phyloP scores from a whole-genome alignment of 2,329 filamentous ascomycete species.

The Diaporthe citri region DNA sequence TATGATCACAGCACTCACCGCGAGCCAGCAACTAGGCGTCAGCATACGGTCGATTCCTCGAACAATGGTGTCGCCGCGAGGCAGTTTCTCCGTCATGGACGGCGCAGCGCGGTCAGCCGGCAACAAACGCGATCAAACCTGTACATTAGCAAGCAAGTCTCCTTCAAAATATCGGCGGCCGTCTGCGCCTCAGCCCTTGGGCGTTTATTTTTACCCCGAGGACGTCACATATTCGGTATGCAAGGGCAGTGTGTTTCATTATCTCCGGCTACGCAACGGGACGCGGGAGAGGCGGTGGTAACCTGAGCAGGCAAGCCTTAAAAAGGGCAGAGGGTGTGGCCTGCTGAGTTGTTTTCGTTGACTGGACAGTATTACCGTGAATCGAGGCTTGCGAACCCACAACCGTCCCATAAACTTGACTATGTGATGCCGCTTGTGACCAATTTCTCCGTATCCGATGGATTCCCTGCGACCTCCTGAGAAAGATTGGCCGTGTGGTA shows the following conservation, averaged over 20 bases:
- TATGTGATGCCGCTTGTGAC: background rate
- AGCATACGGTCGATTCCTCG: background rate
- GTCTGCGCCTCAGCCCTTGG: background rate
- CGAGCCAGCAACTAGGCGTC: background rate
- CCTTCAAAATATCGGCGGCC: background rate
- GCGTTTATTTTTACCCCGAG: too few relatives aligned
- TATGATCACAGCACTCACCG: background rate
- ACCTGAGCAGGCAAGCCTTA: background rate
- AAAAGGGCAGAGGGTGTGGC: background rate
- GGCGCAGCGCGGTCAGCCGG: background rate
- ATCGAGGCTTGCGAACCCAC: background rate
- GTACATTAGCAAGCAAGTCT: slow-evolving; percentile 28
- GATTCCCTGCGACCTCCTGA: background rate
- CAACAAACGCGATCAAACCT: background rate
- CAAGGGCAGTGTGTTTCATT: background rate
- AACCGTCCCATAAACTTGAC: background rate
- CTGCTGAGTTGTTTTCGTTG: background rate
- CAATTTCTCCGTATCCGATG: background rate
- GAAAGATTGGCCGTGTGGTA: background rate
- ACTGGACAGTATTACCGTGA: background rate
- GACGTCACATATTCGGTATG: background rate
- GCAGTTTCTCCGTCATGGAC: background rate
- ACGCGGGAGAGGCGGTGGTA: background rate
- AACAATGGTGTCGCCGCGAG: too few relatives aligned
- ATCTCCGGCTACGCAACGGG: background rate